Evolutionary conservation across 371 early-diverging fungal species (phyloP).

Genomic region (Actinomortierella ambigua): DNA sequence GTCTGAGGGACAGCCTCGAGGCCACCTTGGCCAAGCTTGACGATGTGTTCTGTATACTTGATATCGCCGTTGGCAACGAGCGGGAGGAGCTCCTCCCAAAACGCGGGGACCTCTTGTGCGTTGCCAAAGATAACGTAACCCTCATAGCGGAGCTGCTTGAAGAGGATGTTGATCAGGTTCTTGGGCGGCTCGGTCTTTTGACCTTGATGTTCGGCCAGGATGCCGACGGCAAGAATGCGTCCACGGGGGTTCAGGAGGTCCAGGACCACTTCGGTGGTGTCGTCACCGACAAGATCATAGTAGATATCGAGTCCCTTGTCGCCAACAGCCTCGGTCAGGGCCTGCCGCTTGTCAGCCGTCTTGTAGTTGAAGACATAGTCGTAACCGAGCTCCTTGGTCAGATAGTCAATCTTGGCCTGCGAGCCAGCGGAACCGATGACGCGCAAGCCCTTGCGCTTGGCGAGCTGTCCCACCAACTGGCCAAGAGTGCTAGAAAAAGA

Average conservation of each 20-base stretch:
- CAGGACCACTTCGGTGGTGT: conserved; percentile 22
- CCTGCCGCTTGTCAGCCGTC: conserved; percentile 52
- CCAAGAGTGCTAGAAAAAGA: conserved; percentile 62
- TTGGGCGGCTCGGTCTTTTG: conserved; percentile 32
- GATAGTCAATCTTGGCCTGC: conserved; percentile 76
- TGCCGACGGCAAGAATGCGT: conserved; percentile 50
- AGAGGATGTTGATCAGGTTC: conserved; percentile 47
- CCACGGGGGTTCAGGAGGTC: conserved; percentile 20
- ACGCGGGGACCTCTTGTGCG: conserved; percentile 16
- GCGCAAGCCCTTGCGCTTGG: conserved; percentile 66
- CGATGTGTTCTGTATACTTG: conserved; percentile 51
- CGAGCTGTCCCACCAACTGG: conserved; percentile 67
- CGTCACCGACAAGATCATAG: conserved; percentile 71
- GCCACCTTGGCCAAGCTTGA: conserved; percentile 37
- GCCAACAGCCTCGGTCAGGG: conserved; percentile 57
- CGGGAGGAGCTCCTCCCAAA: conserved; percentile 50
- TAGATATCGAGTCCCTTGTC: conserved; percentile 75
- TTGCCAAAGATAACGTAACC: conserved; percentile 16
- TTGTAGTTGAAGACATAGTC: conserved; percentile 89
- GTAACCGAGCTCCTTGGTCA: conserved; percentile 65
- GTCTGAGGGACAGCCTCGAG: conserved; percentile 60
- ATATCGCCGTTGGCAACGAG: conserved; percentile 56
- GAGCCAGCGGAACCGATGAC: conserved; percentile 84
- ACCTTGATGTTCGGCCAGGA: conserved; percentile 62
- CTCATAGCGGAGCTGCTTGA: conserved; percentile 26